Conservation (phyloP, 768 basidiomycete species). For the Kondoa malvinella region DNA sequence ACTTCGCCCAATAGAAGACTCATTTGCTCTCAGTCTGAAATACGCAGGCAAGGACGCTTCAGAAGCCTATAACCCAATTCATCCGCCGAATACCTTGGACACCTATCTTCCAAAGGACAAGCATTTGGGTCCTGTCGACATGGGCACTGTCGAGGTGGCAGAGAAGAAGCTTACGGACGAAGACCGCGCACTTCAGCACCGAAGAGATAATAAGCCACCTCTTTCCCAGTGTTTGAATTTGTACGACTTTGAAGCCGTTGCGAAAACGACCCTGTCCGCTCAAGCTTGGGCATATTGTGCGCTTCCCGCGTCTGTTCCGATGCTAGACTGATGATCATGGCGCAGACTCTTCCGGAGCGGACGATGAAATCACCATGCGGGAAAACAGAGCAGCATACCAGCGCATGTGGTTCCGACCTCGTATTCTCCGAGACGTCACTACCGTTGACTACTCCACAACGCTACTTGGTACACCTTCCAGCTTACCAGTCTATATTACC, state of each 20-base stretch:
- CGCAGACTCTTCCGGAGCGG: constrained; percentile 70
- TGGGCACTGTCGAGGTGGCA: constrained; percentile 40
- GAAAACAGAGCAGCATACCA: constrained; percentile 62
- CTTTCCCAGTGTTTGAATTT: constrained; percentile 55
- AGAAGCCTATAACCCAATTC: not conserved
- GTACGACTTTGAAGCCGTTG: constrained; percentile 65
- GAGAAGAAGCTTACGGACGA: constrained; percentile 44
- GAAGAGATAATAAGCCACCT: constrained; percentile 52
- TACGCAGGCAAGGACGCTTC: not conserved
- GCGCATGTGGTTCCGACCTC: constrained; percentile 71
- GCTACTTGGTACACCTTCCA: constrained; percentile 49
- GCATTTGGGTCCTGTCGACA: constrained; percentile 53
- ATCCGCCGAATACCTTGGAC: not conserved
- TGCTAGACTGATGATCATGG: constrained; percentile 37
- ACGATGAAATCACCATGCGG: constrained; percentile 43
- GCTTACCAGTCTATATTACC: constrained; percentile 49
- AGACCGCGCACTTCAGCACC: constrained; percentile 51
- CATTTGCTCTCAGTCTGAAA: too few relatives aligned
- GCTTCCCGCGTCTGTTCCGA: constrained; percentile 27
- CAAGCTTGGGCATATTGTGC: constrained; percentile 59
- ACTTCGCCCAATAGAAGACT: too few relatives aligned
- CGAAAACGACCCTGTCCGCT: constrained; percentile 44
- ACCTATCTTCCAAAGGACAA: constrained; percentile 52
- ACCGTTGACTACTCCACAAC: constrained; percentile 48
- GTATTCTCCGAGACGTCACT: constrained; percentile 69